phyloP scores from a whole-genome alignment of 345 rosid species.

The Gynandropsis gynandra region DNA sequence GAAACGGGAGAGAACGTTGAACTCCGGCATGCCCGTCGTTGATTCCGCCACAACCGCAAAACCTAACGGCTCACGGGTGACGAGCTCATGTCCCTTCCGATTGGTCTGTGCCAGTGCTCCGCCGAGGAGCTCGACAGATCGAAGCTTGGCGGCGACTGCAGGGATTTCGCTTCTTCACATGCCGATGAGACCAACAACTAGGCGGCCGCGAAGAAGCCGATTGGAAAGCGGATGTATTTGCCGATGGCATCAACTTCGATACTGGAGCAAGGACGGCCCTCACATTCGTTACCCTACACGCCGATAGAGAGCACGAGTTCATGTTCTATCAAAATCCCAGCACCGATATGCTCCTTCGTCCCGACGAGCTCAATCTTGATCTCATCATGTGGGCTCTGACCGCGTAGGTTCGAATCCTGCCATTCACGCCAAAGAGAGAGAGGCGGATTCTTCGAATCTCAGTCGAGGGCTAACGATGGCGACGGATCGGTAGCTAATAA shows the following conservation, averaged over 20 bases:
- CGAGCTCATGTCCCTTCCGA: no score
- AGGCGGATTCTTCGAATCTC: constrained; percentile 54
- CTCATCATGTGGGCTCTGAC: constrained; percentile 65
- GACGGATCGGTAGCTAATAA: constrained; percentile 73
- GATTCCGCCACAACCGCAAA: constrained; percentile 34
- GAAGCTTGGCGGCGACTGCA: no score
- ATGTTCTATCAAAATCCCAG: constrained; percentile 96
- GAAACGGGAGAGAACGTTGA: not conserved
- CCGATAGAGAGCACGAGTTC: constrained; percentile 95
- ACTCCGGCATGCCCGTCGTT: constrained; percentile 62
- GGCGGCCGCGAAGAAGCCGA: constrained; percentile 59
- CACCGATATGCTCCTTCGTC: constrained; percentile 85
- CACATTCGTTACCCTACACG: constrained; percentile 86
- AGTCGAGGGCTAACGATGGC: constrained; percentile 80
- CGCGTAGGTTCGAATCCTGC: no score
- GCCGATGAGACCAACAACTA: constrained; percentile 93
- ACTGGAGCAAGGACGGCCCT: constrained; percentile 91
- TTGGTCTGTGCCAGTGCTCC: no score
- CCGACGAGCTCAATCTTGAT: constrained; percentile 81
- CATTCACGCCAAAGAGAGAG: no score
- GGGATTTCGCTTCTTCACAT: constrained; percentile 58
- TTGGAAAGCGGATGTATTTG: constrained; percentile 52
- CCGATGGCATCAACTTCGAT: constrained; percentile 82
- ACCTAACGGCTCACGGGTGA: constrained; percentile 43
- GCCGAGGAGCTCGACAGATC: no score